Evolutionary conservation across 2,329 filamentous ascomycete species (phyloP).

Genomic region (Penicillium occitanis): DNA sequence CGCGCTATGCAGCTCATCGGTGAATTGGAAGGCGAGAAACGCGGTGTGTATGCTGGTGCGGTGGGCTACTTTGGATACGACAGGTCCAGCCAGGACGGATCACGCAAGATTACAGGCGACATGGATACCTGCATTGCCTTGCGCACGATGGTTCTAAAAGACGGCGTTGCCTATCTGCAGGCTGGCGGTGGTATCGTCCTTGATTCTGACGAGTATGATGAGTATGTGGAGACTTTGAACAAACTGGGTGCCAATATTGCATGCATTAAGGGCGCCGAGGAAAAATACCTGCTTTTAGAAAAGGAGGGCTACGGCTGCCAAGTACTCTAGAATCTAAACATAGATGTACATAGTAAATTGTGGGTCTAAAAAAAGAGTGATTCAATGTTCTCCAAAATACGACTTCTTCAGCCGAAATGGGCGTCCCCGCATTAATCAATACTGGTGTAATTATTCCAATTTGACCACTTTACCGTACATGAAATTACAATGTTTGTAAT

Average conservation of each 20-base stretch:
- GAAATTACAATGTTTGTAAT: background rate
- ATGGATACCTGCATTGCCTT: conserved; percentile 88
- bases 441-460: background rate
- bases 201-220: conserved; percentile 85
- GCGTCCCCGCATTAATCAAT: background rate
- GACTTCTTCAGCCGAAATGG: background rate
- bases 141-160: conserved; percentile 91
- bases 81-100: conserved; percentile 64
- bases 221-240: conserved; percentile 96
- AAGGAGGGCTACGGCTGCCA: conserved; percentile 25
- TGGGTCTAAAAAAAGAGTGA: background rate
- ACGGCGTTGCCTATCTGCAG: conserved; percentile 88
- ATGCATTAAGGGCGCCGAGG: conserved; percentile 81
- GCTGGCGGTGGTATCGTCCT: conserved; percentile 86
- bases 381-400: background rate
- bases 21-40: conserved; percentile 89
- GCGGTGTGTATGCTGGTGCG: conserved; percentile 91
- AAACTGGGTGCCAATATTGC: conserved; percentile 89
- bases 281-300: conserved; percentile 56
- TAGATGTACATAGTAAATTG: background rate
- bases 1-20: conserved; percentile 96
- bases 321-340: background rate
- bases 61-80: conserved; percentile 96
- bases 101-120: conserved; percentile 66
- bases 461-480: background rate